Base-by-base conservation (phyloP, 2,329 filamentous ascomycete species). In the Diaporthe sp. region DNA sequence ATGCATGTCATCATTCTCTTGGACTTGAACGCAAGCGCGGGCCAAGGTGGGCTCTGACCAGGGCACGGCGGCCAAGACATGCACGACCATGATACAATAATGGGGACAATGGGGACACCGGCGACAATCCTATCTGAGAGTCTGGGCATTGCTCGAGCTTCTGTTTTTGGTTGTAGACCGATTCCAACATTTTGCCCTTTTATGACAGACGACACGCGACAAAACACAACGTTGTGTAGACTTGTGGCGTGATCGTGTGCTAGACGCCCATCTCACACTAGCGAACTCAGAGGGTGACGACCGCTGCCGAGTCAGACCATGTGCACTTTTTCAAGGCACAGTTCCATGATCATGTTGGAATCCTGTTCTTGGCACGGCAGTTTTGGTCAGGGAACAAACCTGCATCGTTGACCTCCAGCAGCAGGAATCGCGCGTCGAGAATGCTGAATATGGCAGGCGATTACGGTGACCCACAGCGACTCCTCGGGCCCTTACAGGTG, bases 1-100 rank as follows among this genome's bases (percentile, higher is more conserved):
- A 67, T 51, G 44, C 44, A 67, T 67, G 61, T 51, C 60, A 65
- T 65, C 60, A 65, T 65, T 49, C 17, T 39, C 22, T 68, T 53
- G 12, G 47, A 17, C 47, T 39, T 51, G 63, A 53, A 53, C 47
- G 63, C 47, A 53, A 68, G 47, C 63, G 47, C 47, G 22, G 17
- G 39, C 63, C 20, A n/a, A 15, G 28, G 3, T 51, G 9, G 31
- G 28, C 6, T 51, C 22, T 49, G 61, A 8, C 28, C 42, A 51
- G 20, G 31, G 7, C 44, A 34, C 31, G 47, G 13, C 22, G 47
- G 47, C 63, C 63, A 68, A 68, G 63, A 68, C 44, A 68, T 53
- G 63, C 63, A 37, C 28, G 31, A 31, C 47, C 34, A 53, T 39
- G 63, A 68, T 12, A 53, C 49, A 68, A 68, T 28, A 39, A 25